Base-by-base conservation (phyloP, 1,139 yeast species). In the Candida pseudoviswanathii region DNA sequence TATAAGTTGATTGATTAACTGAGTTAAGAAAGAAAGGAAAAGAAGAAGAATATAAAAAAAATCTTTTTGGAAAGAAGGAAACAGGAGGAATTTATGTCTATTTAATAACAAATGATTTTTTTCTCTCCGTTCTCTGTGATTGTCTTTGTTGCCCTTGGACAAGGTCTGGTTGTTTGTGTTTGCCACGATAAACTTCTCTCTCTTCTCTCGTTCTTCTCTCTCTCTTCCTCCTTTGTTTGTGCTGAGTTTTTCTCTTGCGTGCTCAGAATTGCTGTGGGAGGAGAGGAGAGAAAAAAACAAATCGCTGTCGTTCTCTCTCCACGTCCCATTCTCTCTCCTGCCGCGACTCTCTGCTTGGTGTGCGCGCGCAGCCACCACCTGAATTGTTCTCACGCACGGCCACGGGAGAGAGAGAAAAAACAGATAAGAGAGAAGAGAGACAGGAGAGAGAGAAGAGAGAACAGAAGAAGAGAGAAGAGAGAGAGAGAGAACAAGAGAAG, bases 41-140 rank as follows among this genome's bases (percentile, higher is more conserved):
- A 45, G 34, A 31, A 39, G 36, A 51, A 44, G 48, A 48, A 46
- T 43, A 48, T 46, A 51, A 44, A 50, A 45, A 32, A 43, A 50
- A 30, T 21, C 26, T 37, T 42, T 11, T 30, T 11, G 25, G 22
- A 25, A 33, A 44, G n/a, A 42, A 31, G 8, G 38, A 48, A 39
- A 24, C 7, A 30, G 30, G 34, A 27, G 43, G 45, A 37, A 37
- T 16, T 40, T 30, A 40, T 29, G 43, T 36, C 45, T 43, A 34
- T 43, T 43, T 38, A 37, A 38, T 33, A 43, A 24, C 21, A 32
- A 37, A 38, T 39, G 10, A 32, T 42, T 27, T 26, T 30, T 40
- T 34, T 45, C 36, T 41, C 27, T 32, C 16, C 40, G 25, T 27
- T 30, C 21, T 22, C 10, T 26, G 10, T 30, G 5, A 8, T 40